Conservation (phyloP, 805 yeast species). For the Yarrowia alimentaria region DNA sequence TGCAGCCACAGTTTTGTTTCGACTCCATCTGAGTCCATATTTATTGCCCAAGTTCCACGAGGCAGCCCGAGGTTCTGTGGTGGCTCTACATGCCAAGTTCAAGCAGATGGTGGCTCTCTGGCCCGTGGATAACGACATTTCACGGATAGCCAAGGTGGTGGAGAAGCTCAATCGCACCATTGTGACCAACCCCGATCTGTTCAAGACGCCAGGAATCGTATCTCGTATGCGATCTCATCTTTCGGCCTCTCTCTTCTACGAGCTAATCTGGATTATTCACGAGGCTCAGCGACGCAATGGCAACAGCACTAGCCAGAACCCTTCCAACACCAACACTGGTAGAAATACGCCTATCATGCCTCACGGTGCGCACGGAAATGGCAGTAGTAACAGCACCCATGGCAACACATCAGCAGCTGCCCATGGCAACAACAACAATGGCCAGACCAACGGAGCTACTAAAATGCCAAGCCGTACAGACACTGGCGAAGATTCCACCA, state of each 20-base stretch:
- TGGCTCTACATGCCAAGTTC: slow-evolving; percentile 83
- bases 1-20: slow-evolving; percentile 70
- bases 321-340: slow-evolving; percentile 37
- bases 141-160: slow-evolving; percentile 85
- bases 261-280: slow-evolving; percentile 89
- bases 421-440: no score
- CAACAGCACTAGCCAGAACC: slow-evolving; percentile 32
- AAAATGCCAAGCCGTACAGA: no score
- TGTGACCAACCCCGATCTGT: slow-evolving; percentile 81
- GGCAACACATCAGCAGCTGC: no score
- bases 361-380: neutral
- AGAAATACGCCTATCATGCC: slow-evolving; percentile 8
- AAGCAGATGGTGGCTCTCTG: slow-evolving; percentile 88
- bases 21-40: slow-evolving; percentile 75
- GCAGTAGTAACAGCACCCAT: no score
- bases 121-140: slow-evolving; percentile 87
- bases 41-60: slow-evolving; percentile 71
- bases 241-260: slow-evolving; percentile 87
- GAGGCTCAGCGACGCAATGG: slow-evolving; percentile 77
- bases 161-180: slow-evolving; percentile 86
- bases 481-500: no score
- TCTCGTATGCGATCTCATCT: slow-evolving; percentile 88
- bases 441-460: no score
- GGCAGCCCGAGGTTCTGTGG: slow-evolving; percentile 88
- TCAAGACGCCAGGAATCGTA: slow-evolving; percentile 72